Conservation (phyloP, 129 eudicot species). For the Tanacetum coccineum region DNA sequence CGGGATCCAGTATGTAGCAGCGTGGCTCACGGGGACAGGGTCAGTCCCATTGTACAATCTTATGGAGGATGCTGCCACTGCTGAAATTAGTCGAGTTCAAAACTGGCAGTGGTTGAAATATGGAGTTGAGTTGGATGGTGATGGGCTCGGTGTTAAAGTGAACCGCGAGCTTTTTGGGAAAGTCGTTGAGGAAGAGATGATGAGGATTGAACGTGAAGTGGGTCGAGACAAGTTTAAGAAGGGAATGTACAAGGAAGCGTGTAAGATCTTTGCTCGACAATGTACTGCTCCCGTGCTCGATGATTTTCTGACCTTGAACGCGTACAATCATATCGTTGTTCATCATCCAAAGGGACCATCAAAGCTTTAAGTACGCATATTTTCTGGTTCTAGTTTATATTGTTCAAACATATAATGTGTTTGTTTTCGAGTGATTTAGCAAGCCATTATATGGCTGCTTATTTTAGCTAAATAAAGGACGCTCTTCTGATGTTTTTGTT, state of each 20-base stretch:
- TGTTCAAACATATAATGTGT: too few species aligned
- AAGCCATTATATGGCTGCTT: too few species aligned
- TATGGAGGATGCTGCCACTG: slow-evolving; percentile 97
- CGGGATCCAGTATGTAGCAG: slow-evolving; percentile 86
- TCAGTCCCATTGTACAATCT: slow-evolving; percentile 90
- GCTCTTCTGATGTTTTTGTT: too few species aligned
- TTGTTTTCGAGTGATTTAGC: too few species aligned
- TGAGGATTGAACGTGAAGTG: slow-evolving; percentile 65
- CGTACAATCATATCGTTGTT: slow-evolving; percentile 68
- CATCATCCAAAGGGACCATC: slow-evolving; percentile 65
- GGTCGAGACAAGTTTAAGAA: slow-evolving; percentile 62
- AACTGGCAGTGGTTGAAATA: slow-evolving; percentile 97
- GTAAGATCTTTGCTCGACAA: slow-evolving; percentile 64
- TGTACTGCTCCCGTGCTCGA: slow-evolving; percentile 55
- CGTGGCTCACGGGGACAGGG: slow-evolving; percentile 91
- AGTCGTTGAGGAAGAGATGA: slow-evolving; percentile 87
- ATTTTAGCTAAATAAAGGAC: too few species aligned
- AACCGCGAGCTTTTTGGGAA: slow-evolving; percentile 59
- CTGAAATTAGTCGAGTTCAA: slow-evolving; percentile 90
- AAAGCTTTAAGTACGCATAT: slow-evolving; percentile 41
- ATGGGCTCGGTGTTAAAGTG: slow-evolving; percentile 65
- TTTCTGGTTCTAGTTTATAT: too few species aligned
- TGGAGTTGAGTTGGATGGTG: slow-evolving; percentile 71
- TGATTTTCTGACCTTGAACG: slow-evolving; percentile 79
- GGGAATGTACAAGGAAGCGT: slow-evolving; percentile 85